Evolutionary conservation across 2,329 filamentous ascomycete species (phyloP).

Genomic region (Blastomyces silverae): DNA sequence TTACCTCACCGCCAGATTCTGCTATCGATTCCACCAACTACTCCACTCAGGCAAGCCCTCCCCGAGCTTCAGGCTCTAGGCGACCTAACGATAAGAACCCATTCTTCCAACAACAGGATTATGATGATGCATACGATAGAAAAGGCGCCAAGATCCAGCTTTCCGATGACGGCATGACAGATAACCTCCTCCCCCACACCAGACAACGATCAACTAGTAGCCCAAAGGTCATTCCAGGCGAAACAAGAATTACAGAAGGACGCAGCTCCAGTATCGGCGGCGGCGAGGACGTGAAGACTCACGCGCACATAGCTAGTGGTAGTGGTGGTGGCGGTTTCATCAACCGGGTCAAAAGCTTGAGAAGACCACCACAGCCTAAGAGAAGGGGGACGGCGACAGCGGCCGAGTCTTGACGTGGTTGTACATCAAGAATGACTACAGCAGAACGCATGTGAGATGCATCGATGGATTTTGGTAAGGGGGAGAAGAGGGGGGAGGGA

Average conservation of each 20-base stretch:
- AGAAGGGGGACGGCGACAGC: slow-evolving; percentile 12
- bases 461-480: background rate
- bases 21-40: slow-evolving; percentile 25
- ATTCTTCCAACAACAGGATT: slow-evolving; percentile 66
- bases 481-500: no score
- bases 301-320: slow-evolving; percentile 14
- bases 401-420: slow-evolving; percentile 1
- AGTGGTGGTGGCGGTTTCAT: slow-evolving; percentile 20
- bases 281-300: slow-evolving; percentile 15
- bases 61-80: slow-evolving; percentile 30
- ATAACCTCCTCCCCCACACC: slow-evolving; percentile 22
- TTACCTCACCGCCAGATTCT: slow-evolving; percentile 51
- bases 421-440: background rate
- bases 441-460: background rate
- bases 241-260: slow-evolving; percentile 34
- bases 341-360: slow-evolving; percentile 23
- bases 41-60: slow-evolving; percentile 24
- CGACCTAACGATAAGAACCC: slow-evolving; percentile 57
- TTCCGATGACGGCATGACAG: slow-evolving; percentile 36
- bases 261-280: slow-evolving; percentile 7
- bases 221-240: slow-evolving; percentile 46
- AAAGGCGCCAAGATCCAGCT: slow-evolving; percentile 55
- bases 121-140: slow-evolving; percentile 58
- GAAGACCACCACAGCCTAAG: slow-evolving; percentile 19
- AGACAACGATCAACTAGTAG: slow-evolving; percentile 51